phyloP scores from a whole-genome alignment of 1,139 yeast species.

The Meyerozyma athensensis region DNA sequence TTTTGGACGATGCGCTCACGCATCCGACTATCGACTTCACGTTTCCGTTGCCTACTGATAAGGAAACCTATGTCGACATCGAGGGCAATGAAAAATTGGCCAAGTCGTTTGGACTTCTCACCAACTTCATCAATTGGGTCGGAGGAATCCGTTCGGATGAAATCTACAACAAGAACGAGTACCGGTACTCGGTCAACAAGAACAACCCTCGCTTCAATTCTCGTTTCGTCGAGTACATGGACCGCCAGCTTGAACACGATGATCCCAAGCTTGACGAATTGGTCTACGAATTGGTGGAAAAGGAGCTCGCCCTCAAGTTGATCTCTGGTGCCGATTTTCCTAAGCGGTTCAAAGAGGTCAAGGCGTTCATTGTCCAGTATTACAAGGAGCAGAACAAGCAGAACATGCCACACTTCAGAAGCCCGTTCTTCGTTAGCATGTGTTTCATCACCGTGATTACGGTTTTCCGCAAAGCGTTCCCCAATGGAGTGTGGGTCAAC shows the following conservation, averaged over 20 bases:
- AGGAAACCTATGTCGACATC: conserved; percentile 25
- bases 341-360: conserved; percentile 33
- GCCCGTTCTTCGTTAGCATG: neutral
- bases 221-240: conserved; percentile 28
- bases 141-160: conserved; percentile 26
- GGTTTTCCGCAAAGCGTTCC: conserved; percentile 35
- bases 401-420: conserved; percentile 26
- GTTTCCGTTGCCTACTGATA: conserved; percentile 40
- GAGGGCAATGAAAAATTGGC: conserved; percentile 26
- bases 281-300: conserved; percentile 34
- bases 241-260: conserved; percentile 25
- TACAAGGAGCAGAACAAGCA: conserved; percentile 33
- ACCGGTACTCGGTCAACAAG: conserved; percentile 33
- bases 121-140: conserved; percentile 10
- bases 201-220: conserved; percentile 25
- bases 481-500: conserved; percentile 41
- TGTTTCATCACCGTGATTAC: conserved; percentile 34
- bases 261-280: conserved; percentile 37
- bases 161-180: conserved; percentile 34
- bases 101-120: conserved; percentile 11
- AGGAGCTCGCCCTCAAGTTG: conserved; percentile 38
- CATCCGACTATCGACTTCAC: conserved; percentile 30
- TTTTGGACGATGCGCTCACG: conserved; percentile 31
- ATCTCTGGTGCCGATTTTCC: conserved; percentile 33
- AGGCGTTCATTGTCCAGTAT: conserved; percentile 35